phyloP scores from a whole-genome alignment of 768 basidiomycete genomes.

The Ramaria sp. region DNA sequence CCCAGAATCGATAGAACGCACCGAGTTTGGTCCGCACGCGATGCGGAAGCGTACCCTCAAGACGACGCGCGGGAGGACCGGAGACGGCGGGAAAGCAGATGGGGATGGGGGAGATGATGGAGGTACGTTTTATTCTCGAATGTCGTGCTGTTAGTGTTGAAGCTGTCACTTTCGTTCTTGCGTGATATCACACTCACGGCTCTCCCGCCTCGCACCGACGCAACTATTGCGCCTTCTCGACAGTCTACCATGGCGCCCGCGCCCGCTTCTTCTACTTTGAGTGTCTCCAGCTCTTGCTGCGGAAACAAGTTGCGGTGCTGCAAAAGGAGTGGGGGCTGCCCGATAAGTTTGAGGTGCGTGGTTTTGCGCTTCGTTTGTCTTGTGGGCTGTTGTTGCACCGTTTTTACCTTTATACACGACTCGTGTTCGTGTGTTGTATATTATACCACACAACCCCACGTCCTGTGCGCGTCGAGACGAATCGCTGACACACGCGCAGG shows the following conservation, averaged over 20 bases:
- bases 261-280: conserved; percentile 76
- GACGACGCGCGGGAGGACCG: conserved; percentile 41
- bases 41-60: conserved; percentile 60
- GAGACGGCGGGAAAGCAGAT: conserved; percentile 39
- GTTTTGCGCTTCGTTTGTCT: background rate
- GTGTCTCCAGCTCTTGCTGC: conserved; percentile 70
- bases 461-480: too few species aligned
- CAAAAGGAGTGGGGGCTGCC: conserved; percentile 60
- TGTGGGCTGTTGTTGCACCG: background rate
- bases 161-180: too few species aligned
- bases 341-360: conserved; percentile 62
- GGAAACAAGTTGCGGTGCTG: conserved; percentile 63
- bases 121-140: too few species aligned
- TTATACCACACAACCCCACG: too few species aligned
- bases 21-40: conserved; percentile 48
- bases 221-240: conserved; percentile 22
- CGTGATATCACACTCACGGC: too few species aligned
- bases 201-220: too few species aligned
- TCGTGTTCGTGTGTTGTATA: too few species aligned
- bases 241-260: conserved; percentile 78
- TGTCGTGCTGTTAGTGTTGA: too few species aligned
- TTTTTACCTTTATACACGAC: conserved; percentile 4
- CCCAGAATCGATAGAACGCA: conserved; percentile 66
- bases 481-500: too few species aligned
- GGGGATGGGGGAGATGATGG: too few species aligned